Conservation (phyloP, 192 early-diverging fungal species). For the Coemansia sp. region DNA sequence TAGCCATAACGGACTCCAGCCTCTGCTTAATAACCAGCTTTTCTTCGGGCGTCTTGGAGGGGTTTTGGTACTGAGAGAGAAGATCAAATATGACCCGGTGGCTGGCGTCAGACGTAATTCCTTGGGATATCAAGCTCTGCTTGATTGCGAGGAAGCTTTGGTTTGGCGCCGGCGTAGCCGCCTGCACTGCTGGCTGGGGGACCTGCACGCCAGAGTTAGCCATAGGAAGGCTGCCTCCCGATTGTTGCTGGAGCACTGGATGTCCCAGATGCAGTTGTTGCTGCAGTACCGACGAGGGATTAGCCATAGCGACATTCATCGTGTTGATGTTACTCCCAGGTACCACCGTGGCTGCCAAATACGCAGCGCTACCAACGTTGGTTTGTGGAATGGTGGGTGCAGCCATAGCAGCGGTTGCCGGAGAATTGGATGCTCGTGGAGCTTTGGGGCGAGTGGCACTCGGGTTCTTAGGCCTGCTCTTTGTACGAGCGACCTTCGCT, state of each 20-base stretch:
- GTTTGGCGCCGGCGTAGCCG: neutral
- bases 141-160: neutral
- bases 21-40: neutral
- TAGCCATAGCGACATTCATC: neutral
- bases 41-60: constrained; percentile 10
- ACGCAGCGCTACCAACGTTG: neutral
- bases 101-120: constrained; percentile 8
- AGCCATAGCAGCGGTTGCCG: constrained; percentile 25
- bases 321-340: neutral
- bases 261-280: neutral
- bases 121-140: constrained; percentile 11
- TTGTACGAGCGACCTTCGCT: constrained; percentile 23
- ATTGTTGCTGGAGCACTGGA: neutral
- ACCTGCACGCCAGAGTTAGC: neutral
- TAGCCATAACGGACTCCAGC: neutral
- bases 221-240: neutral
- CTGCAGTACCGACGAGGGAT: neutral
- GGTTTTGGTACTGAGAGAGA: constrained; percentile 8
- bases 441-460: constrained; percentile 13
- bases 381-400: constrained; percentile 4
- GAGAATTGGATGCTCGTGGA: constrained; percentile 32
- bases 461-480: constrained; percentile 22
- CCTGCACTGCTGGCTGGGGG: neutral
- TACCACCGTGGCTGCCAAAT: neutral
- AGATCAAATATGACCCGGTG: constrained; percentile 4